A percentile compares a stretch with the other conserved stretches of the same genome.
Evolutionary conservation across 257 asterid species (phyloP).

Genomic region (Nemophila menziesii): DNA sequence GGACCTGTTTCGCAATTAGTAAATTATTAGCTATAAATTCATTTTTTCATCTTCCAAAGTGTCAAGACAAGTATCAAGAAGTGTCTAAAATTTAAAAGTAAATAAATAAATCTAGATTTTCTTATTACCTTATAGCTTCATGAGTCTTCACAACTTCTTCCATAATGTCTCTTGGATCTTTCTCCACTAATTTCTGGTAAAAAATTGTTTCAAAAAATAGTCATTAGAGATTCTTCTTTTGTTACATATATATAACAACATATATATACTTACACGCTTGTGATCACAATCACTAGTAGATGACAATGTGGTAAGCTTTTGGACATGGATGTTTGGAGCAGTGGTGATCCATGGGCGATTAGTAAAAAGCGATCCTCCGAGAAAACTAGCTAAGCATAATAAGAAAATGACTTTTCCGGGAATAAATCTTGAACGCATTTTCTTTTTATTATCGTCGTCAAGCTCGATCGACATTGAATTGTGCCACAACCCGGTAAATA

Average conservation of each 20-base stretch:
- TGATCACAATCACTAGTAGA: slow-evolving; percentile 28
- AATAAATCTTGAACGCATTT: slow-evolving; percentile 36
- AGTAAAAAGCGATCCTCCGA: slow-evolving; percentile 45
- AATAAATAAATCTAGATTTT: too few species aligned
- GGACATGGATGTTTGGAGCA: slow-evolving; percentile 7
- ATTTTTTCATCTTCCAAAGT: too few species aligned
- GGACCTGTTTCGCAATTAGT: slow-evolving; percentile 20
- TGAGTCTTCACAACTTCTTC: slow-evolving; percentile 51
- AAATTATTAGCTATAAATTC: too few species aligned
- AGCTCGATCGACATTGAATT: slow-evolving; percentile 16
- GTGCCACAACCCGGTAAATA: background rate
- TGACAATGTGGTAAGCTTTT: slow-evolving; percentile 12
- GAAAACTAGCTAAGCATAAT: slow-evolving; percentile 49
- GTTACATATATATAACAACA: background rate
- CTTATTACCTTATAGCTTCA: slow-evolving; percentile 39
- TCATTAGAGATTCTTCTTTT: background rate
- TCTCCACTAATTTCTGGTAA: slow-evolving; percentile 35
- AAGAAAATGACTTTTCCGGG: slow-evolving; percentile 33
- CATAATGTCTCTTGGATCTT: slow-evolving; percentile 24
- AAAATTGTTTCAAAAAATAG: background rate
- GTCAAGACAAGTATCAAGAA: too few species aligned
- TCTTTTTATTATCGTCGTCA: slow-evolving; percentile 16
- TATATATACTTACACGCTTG: slow-evolving; percentile 30
- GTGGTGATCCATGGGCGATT: slow-evolving; percentile 26
- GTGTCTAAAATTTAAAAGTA: too few species aligned